Percentiles rank a stretch among this genome's conserved stretches.
phyloP scores from a whole-genome alignment of 768 basidiomycete genomes.

The Suillus bovinus region DNA sequence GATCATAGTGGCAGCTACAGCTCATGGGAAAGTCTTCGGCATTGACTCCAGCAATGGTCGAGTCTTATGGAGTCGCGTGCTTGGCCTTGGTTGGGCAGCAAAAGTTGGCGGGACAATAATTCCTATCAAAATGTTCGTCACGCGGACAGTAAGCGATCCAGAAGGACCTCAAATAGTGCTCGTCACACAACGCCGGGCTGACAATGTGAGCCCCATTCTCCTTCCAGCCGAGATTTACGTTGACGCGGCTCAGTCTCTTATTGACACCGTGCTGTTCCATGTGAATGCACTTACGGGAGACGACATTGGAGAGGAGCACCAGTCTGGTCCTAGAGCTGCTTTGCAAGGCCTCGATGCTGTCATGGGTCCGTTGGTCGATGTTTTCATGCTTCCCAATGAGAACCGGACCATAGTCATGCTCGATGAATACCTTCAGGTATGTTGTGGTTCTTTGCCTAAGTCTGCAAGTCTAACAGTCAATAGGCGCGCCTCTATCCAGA shows the following conservation, averaged over 20 bases:
- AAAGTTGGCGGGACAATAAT: slow-evolving; percentile 54
- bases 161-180: slow-evolving; percentile 58
- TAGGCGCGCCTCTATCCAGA: slow-evolving; percentile 73
- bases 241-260: slow-evolving; percentile 43
- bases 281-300: slow-evolving; percentile 79
- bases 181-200: slow-evolving; percentile 59
- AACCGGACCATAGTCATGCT: slow-evolving; percentile 61
- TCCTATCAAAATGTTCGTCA: slow-evolving; percentile 62
- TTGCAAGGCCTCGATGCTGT: slow-evolving; percentile 65
- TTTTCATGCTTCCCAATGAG: slow-evolving; percentile 49
- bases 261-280: slow-evolving; percentile 76
- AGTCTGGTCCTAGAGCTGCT: slow-evolving; percentile 30
- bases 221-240: not conserved
- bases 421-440: slow-evolving; percentile 76
- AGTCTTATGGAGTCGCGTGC: slow-evolving; percentile 76
- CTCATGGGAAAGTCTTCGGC: slow-evolving; percentile 75
- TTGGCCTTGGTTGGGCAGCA: slow-evolving; percentile 72
- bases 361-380: slow-evolving; percentile 57
- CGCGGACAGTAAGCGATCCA: slow-evolving; percentile 45
- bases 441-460: slow-evolving; percentile 15
- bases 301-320: slow-evolving; percentile 36
- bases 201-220: slow-evolving; percentile 49
- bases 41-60: slow-evolving; percentile 79
- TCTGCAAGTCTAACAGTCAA: not conserved
- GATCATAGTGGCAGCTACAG: slow-evolving; percentile 71